Percentiles rank a stretch among this genome's conserved stretches.
These are phyloP conservation scores for Knoxdaviesia proteae DNA, from an alignment of 2,329 filamentous ascomycete species.

Conservation along the genomic window DNA sequence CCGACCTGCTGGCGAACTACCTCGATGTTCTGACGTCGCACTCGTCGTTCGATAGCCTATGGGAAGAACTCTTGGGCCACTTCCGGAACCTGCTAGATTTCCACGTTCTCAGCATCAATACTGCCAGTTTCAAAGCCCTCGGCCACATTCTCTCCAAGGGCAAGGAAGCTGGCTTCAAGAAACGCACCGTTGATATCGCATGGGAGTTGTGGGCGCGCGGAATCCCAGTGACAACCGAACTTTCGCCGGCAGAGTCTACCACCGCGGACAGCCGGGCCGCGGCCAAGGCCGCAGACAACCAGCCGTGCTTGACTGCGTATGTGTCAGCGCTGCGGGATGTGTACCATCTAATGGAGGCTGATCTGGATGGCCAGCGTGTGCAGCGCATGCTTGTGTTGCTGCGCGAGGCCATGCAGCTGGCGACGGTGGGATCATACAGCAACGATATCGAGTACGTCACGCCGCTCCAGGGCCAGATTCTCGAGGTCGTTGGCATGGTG, in stretches of 20 bases:
- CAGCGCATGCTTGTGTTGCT: constrained; percentile 51
- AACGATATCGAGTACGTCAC: constrained; percentile 56
- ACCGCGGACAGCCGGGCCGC: constrained; percentile 13
- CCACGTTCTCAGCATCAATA: constrained; percentile 46
- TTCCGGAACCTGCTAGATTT: constrained; percentile 45
- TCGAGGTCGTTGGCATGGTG: constrained; percentile 47
- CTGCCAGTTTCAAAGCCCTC: constrained; percentile 47
- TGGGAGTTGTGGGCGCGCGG: constrained; percentile 53
- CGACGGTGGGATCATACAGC: constrained; percentile 45
- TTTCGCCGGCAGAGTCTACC: constrained; percentile 3
- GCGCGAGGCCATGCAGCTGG: constrained; percentile 47
- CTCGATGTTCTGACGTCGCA: constrained; percentile 50
- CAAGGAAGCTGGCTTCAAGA: constrained; percentile 21
- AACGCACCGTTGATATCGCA: constrained; percentile 33
- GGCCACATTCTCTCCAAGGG: constrained; percentile 37
- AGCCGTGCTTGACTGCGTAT: constrained; percentile 73
- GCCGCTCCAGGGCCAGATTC: constrained; percentile 46
- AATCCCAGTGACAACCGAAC: constrained; percentile 28
- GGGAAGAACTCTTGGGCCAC: constrained; percentile 52
- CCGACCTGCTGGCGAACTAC: constrained; percentile 54
- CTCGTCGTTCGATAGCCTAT: constrained; percentile 47
- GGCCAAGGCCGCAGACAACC: constrained; percentile 38
- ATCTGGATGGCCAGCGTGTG: constrained; percentile 41
- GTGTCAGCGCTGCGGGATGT: constrained; percentile 55
- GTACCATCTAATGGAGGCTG: constrained; percentile 49